A percentile compares a stretch with the other conserved stretches of the same genome.
phyloP scores from a whole-genome alignment of 306 rosid species.

The Acacia confusa region DNA sequence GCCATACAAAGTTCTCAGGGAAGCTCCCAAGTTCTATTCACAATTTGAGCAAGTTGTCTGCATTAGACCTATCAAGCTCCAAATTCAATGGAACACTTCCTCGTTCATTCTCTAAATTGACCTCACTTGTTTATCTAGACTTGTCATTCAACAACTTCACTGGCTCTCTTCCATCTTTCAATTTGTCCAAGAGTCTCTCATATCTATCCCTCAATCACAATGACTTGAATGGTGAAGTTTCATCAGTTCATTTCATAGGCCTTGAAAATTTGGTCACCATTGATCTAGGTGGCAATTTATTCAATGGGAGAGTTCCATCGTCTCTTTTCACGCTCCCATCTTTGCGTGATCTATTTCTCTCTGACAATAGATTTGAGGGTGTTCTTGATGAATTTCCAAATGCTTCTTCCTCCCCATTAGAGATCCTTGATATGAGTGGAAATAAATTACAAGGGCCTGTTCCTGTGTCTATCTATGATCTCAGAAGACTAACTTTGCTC shows the following conservation, averaged over 20 bases:
- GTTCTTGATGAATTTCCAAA: constrained; percentile 9
- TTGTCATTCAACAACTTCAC: constrained; percentile 36
- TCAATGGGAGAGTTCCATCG: constrained; percentile 34
- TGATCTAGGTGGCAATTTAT: constrained; percentile 23
- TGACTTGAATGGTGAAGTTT: constrained; percentile 17
- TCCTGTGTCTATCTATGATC: constrained; percentile 31
- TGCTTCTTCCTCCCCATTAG: not conserved
- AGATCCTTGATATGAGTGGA: constrained; percentile 40
- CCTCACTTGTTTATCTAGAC: constrained; percentile 34
- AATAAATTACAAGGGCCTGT: constrained; percentile 50
- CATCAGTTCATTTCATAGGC: constrained; percentile 18
- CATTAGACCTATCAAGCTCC: constrained; percentile 31
- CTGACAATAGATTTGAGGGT: constrained; percentile 31
- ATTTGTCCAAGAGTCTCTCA: constrained; percentile 29
- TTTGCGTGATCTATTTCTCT: constrained; percentile 13
- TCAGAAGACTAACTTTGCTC: constrained; percentile 24
- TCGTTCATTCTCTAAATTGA: constrained; percentile 25
- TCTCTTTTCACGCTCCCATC: constrained; percentile 28
- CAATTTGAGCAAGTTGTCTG: constrained; percentile 30
- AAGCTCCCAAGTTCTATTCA: constrained; percentile 14
- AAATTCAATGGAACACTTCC: constrained; percentile 41
- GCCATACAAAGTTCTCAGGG: constrained; percentile 36
- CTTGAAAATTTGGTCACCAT: constrained; percentile 15
- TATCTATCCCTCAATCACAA: constrained; percentile 27
- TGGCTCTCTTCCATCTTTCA: constrained; percentile 45